Evolutionary conservation across 139 green algal species (phyloP), one percentile per base, ranked within the genome.

Genomic region (Picochlorum sp.): DNA sequence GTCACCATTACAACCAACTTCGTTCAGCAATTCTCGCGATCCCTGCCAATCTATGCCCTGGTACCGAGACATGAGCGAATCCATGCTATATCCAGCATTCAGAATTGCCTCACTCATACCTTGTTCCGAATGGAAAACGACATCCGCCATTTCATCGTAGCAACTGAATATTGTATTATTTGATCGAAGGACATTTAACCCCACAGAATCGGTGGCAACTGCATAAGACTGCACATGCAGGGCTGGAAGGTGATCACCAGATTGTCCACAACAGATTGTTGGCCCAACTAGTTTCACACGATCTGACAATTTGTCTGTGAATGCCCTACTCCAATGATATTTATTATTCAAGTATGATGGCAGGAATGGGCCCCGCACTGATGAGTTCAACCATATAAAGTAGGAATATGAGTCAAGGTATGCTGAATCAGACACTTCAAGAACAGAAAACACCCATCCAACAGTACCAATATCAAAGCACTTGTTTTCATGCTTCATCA

Each of bases 391-490:
- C 70, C 77, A 82, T 24, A 84, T 51, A 50, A 80, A 82, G 56
- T 82, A 79, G 16, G 14, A 56, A 45, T 66, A 56, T 59, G 34
- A 41, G 8, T 41, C 34, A 4, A 41, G 34, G 6, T 41, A 2
- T 7, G n/a, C 47, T 20, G 47, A 20, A 20, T 54, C 47, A 21
- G 15, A 54, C 16, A 20, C 0, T 20, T 54, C 16, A 21, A 54
- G 47, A 54, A 24, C 11, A 20, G 16, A 54, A 47, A 92, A 71
- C 44, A 92, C 63, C 84, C 84, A 91, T 15, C 84, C 85, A 14
- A 86, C 83, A 2, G 82, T 90, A 49, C 85, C 85, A 74, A 85
- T 86, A 67, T 92, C 85, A 49, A 88, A 92, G 75, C 86, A 92
- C 34, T 85, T 71, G 58, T 91, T 91, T 2, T 66, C 45, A 58